Base-by-base conservation (phyloP, 371 early-diverging fungal genomes). In the Mucor irregularis region DNA sequence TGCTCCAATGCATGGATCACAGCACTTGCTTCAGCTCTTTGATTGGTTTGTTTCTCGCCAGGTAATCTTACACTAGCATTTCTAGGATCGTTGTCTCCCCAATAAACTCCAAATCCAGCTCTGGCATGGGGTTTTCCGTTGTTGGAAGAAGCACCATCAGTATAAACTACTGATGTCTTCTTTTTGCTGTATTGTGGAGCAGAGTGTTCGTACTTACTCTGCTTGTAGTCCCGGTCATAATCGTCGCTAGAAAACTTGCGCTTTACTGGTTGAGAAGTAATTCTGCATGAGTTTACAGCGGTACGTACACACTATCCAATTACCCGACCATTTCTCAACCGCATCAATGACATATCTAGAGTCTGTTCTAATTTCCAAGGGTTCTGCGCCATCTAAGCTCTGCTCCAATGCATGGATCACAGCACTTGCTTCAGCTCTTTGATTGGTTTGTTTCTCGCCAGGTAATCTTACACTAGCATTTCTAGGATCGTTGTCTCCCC, bases 51-150 rank as follows among this genome's bases (percentile, higher is more conserved):
- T 16, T 69, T 64, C 5, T 53, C 59, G 0, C 88, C 87, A 2
- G 47, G 43, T 14, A 93, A 73, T 8, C 82, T 79, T 48, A 76
- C 87, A 26, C 88, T 86, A 17, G 86, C 59, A 69, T 94, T 95
- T 37, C 91, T 73, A 16, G 88, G 75, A 65, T 93, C 91, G 46
- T 76, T 62, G 1, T 68, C 69, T 11, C 89, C 91, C 74, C 88
- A 94, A 58, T 79, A 93, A n/a, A 93, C 90, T 5, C 96, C 96
- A 42, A 86, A 64, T 4, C 96, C 94, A 21, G 93, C 94, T 11
- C 69, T 59, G 3, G 90, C 89, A 7, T 69, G 58, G 4, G 11
- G 8, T 19, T 51, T 59, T 1, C 94, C 94, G 71, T 94, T 94
- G 10, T 69, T 64, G 2, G 74, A 59, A 35, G 90, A 80, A 34